phyloP scores from a whole-genome alignment of 345 rosid genomes.

The Sisymbrium altissimum region DNA sequence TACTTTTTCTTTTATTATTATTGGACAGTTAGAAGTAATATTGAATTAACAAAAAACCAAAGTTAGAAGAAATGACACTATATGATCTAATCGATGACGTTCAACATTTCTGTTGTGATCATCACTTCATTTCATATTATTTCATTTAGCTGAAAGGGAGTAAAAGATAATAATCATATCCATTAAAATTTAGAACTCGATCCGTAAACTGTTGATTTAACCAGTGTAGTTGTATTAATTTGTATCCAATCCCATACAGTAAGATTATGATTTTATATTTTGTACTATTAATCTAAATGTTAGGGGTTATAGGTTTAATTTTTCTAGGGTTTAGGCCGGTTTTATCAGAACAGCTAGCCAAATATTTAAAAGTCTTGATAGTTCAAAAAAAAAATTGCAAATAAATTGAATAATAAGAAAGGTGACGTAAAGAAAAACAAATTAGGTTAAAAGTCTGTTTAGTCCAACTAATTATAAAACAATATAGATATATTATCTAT shows the following conservation, averaged over 20 bases:
- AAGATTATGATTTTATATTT: not conserved
- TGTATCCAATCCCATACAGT: not conserved
- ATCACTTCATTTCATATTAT: not conserved
- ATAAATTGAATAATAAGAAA: not conserved
- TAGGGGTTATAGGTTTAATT: not conserved
- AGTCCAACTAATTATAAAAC: not conserved
- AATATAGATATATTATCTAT: not conserved
- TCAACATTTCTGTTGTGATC: not conserved
- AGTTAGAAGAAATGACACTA: not conserved
- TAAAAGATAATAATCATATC: too few species aligned
- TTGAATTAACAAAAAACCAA: not conserved
- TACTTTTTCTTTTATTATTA: not conserved
- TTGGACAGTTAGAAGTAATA: not conserved
- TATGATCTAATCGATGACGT: conserved; percentile 16
- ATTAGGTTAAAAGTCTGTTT: not conserved
- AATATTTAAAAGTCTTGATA: not conserved
- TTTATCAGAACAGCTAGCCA: not conserved
- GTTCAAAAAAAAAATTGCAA: not conserved
- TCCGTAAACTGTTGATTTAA: not conserved
- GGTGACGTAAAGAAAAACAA: not conserved
- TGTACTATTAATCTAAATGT: not conserved
- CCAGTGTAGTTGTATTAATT: not conserved
- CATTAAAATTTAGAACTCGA: too few species aligned
- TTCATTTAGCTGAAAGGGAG: not conserved
- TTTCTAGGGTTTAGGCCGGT: not conserved